Conservation (phyloP, 176 grass and related monocot species). For the Carex littledalei region DNA sequence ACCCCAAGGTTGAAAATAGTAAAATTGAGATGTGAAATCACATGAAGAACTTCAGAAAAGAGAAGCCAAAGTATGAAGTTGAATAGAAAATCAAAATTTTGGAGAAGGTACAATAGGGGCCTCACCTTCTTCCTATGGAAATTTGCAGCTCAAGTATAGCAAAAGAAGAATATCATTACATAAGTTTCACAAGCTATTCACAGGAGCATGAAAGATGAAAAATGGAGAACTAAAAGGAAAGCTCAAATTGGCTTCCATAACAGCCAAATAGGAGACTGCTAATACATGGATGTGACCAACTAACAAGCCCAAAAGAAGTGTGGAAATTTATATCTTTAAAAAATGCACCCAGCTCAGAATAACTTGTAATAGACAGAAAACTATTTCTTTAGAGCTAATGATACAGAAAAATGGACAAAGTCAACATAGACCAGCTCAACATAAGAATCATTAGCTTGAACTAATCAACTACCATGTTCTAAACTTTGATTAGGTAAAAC, state of each 20-base stretch:
- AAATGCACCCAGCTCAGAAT: not conserved
- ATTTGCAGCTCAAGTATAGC: not conserved
- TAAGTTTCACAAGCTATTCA: not conserved
- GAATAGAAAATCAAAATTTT: slow-evolving; percentile 5
- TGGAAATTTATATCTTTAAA: not conserved
- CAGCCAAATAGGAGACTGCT: not conserved
- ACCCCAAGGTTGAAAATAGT: not conserved
- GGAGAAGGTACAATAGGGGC: not conserved
- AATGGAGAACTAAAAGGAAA: not conserved
- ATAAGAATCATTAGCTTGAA: slow-evolving; percentile 11
- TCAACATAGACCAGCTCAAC: slow-evolving; percentile 27
- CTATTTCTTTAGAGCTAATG: too few relatives aligned
- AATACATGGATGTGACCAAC: slow-evolving; percentile 7
- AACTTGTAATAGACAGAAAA: too few relatives aligned
- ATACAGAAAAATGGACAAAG: not conserved
- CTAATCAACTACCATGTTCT: not conserved
- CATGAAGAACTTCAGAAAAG: not conserved
- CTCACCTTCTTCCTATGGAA: not conserved
- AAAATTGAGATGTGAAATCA: slow-evolving; percentile 8
- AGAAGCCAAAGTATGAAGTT: not conserved
- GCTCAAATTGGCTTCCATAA: slow-evolving; percentile 1
- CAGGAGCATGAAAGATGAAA: not conserved
- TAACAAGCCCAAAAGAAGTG: not conserved
- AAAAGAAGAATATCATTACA: slow-evolving; percentile 17
- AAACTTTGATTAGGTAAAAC: not conserved